Percentiles rank a stretch among this genome's conserved stretches.
Evolutionary conservation across 495 filamentous ascomycete species (phyloP).

Genomic region (Penicillium robsamsonii): DNA sequence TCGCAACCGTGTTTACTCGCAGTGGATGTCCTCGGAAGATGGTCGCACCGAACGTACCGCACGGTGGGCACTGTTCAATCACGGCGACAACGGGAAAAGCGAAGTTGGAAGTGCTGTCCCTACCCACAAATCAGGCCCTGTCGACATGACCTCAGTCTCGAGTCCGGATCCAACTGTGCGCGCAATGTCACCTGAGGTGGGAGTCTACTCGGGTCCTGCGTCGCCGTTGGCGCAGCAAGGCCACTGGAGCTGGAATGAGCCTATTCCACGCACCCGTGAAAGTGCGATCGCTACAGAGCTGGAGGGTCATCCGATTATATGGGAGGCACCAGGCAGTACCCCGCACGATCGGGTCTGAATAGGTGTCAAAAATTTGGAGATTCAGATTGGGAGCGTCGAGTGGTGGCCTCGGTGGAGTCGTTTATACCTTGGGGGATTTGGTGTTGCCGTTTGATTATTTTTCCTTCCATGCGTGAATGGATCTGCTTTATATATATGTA

Average conservation of each 20-base stretch:
- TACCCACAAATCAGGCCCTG: background rate
- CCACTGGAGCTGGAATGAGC: conserved; percentile 32
- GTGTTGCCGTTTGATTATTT: background rate
- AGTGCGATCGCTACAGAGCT: conserved; percentile 25
- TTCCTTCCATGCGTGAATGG: background rate
- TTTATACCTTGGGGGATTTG: background rate
- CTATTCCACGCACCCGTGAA: background rate
- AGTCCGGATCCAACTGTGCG: conserved; percentile 19
- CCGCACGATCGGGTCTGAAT: background rate
- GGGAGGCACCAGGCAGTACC: conserved; percentile 3
- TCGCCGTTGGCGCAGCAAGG: conserved; percentile 9
- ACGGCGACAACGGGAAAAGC: conserved; percentile 15
- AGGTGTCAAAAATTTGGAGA: background rate
- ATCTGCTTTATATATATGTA: background rate
- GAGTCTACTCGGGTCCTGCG: background rate
- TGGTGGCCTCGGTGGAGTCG: background rate
- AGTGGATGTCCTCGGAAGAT: conserved; percentile 38
- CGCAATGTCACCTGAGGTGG: conserved; percentile 15
- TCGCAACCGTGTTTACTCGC: conserved; percentile 35
- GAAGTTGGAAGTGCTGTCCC: conserved; percentile 17
- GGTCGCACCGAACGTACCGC: conserved; percentile 34
- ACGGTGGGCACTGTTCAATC: conserved; percentile 31
- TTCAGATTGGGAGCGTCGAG: background rate
- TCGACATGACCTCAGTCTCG: conserved; percentile 11
- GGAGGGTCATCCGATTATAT: conserved; percentile 19